A percentile compares a stretch with the other conserved stretches of the same genome.
Evolutionary conservation across 2,329 filamentous ascomycete species (phyloP).

Genomic region (Ceratocystis papillata): DNA sequence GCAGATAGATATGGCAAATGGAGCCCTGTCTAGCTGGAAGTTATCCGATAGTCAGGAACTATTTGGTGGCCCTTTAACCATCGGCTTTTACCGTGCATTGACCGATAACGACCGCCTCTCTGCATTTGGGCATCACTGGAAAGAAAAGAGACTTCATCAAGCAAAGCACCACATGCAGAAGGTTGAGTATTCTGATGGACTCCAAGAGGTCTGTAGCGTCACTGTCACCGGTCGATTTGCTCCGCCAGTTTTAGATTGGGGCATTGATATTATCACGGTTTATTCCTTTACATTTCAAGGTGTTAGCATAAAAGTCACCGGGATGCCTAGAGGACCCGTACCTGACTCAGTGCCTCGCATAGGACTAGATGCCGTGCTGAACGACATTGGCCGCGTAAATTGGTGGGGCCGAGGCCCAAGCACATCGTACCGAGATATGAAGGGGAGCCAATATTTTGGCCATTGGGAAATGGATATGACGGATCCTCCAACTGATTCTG

Average conservation of each 20-base stretch:
- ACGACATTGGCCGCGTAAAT: slow-evolving; percentile 33
- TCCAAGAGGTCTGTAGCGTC: slow-evolving; percentile 30
- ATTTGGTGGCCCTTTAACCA: not conserved
- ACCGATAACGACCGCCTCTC: slow-evolving; percentile 19
- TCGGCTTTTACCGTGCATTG: slow-evolving; percentile 14
- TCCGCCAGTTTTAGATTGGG: slow-evolving; percentile 55
- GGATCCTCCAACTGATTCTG: slow-evolving; percentile 42
- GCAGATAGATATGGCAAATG: not conserved
- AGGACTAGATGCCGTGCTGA: slow-evolving; percentile 42
- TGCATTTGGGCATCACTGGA: slow-evolving; percentile 8
- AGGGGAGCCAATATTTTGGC: slow-evolving; percentile 48
- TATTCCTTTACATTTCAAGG: slow-evolving; percentile 44
- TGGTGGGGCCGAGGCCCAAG: slow-evolving; percentile 61
- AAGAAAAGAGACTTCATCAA: slow-evolving; percentile 13
- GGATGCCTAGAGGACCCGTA: slow-evolving; percentile 38
- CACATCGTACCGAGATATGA: slow-evolving; percentile 57
- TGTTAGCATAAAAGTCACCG: slow-evolving; percentile 41
- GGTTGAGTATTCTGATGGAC: not conserved
- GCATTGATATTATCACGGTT: slow-evolving; percentile 39
- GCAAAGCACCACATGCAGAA: not conserved
- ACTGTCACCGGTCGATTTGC: slow-evolving; percentile 45
- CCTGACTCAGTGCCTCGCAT: slow-evolving; percentile 51
- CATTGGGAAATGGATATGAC: slow-evolving; percentile 35
- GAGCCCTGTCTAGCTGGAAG: slow-evolving; percentile 8
- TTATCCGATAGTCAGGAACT: slow-evolving; percentile 19